Base-by-base conservation (phyloP, 2,329 filamentous ascomycete genomes). In the Aurifilum marmelostoma region DNA sequence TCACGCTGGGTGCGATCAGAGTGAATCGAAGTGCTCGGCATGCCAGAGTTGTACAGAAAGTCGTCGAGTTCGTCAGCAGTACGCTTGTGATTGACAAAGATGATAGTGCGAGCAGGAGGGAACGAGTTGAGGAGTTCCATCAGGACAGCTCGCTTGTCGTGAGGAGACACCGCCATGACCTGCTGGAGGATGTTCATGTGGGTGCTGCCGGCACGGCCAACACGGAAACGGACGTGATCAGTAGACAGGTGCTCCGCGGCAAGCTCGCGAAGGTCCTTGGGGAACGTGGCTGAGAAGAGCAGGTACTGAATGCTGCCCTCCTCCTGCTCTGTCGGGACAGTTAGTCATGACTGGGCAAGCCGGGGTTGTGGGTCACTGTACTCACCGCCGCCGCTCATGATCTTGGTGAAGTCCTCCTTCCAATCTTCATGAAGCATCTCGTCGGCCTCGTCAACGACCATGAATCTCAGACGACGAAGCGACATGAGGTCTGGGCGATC, bases 251-350 rank as follows among this genome's bases (percentile, higher is more conserved):
- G 92, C 37, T 91, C 85, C 69, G 88, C 89, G 14, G 94, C 95
- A 18, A 98, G 81, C 32, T 91, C 85, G 39, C 94, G 92, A 72
- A 92, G 89, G 0, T 82, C 83, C 81, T 92, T 94, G 54, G 94
- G 93, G 79, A 99, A 98, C 0, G 96, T 98, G 0, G 96, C 96
- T 0, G 94, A 97, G 79, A 98, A 98, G 82, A 99, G 91, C 80
- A 97, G 85, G 78, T 89, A 90, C 67, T 85, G 87, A 74, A 90
- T 81, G 71, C 87, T 86, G 2, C 86, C 93, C 68, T 92, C 89
- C 71, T 97, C 88, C 73, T 97, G 82, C 79, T 89, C 85, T 97
- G 82, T 83, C 70, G 3, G 68, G 29, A 27, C 29, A 56, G 69
- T 79, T 72, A 80, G 75, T 39, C 62, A 32, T 39, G 14, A 50